Conservation (phyloP, 805 yeast species). For the Dipodascopsis tothii region DNA sequence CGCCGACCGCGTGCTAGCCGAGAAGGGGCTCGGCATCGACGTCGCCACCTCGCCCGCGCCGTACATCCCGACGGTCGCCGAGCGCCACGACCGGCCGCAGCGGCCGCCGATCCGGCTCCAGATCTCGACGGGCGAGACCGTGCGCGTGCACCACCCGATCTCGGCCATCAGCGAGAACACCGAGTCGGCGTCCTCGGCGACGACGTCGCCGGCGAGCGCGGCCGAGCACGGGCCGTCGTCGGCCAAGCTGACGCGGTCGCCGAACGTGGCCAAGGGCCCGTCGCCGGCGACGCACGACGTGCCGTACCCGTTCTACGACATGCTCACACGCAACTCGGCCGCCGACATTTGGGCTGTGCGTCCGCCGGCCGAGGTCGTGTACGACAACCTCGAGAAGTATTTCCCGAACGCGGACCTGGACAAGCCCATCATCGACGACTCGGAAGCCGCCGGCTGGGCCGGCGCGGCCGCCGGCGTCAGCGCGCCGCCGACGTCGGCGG, state of each 20-base stretch:
- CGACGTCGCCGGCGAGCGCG: conserved; percentile 8
- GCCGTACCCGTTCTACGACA: not conserved
- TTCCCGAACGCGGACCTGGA: conserved; percentile 91
- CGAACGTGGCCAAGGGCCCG: not conserved
- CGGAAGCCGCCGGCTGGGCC: not conserved
- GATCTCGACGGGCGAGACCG: conserved; percentile 1
- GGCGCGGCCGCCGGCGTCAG: not conserved
- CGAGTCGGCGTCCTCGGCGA: conserved; percentile 8
- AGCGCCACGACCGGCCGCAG: not conserved
- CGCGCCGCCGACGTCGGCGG: not conserved
- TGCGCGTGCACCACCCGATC: conserved; percentile 1
- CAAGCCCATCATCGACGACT: conserved; percentile 74
- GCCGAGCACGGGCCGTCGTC: not conserved
- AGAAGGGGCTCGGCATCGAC: not conserved
- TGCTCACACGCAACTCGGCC: not conserved
- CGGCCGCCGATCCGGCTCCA: conserved; percentile 4
- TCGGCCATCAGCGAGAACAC: conserved; percentile 18
- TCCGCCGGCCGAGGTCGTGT: conserved; percentile 91
- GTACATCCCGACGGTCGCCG: not conserved
- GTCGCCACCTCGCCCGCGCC: not conserved
- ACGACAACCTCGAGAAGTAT: conserved; percentile 81
- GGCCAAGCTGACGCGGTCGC: not conserved
- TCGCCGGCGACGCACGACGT: not conserved
- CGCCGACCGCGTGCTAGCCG: conserved; percentile 4
- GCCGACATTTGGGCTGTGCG: conserved; percentile 62